phyloP scores from a whole-genome alignment of 2,329 filamentous ascomycete species.

The Penicillium sp. region DNA sequence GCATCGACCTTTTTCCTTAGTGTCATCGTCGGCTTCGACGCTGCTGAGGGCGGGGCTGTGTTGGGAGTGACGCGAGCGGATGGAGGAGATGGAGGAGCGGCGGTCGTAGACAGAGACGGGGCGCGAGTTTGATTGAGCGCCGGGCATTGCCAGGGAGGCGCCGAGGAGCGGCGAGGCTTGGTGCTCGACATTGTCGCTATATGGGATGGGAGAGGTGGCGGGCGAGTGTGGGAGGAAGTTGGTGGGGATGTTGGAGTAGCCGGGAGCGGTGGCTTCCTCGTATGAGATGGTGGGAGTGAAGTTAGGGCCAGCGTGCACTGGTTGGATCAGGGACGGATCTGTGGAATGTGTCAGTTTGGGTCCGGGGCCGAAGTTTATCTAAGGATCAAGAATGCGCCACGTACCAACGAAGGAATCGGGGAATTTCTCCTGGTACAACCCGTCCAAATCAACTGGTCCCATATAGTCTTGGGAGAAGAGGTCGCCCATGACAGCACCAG shows the following conservation, averaged over 20 bases:
- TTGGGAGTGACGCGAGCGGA: conserved; percentile 67
- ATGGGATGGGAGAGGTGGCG: conserved; percentile 39
- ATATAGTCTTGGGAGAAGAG: conserved; percentile 59
- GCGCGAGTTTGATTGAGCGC: conserved; percentile 63
- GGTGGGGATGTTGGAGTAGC: conserved; percentile 28
- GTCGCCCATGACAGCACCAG: conserved; percentile 66
- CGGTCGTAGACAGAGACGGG: conserved; percentile 53
- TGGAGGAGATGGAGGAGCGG: conserved; percentile 71
- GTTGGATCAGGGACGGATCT: conserved; percentile 65
- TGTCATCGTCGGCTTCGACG: conserved; percentile 66
- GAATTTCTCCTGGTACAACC: conserved; percentile 50
- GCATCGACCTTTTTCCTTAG: conserved; percentile 69
- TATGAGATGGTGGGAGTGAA: conserved; percentile 40
- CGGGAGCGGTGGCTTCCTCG: conserved; percentile 34
- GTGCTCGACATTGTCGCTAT: conserved; percentile 34
- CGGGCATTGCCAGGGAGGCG: conserved; percentile 67
- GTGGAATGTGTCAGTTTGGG: conserved; percentile 1
- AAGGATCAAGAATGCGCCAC: conserved; percentile 20
- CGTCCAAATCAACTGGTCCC: conserved; percentile 49
- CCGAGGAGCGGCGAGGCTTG: conserved; percentile 29
- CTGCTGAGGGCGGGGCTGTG: conserved; percentile 64
- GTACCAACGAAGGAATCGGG: conserved; percentile 41
- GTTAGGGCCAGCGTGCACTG: conserved; percentile 42
- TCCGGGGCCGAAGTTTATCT: too few relatives aligned
- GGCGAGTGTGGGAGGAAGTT: conserved; percentile 41